A percentile compares a stretch with the other conserved stretches of the same genome.
phyloP scores from a whole-genome alignment of 345 rosid genomes.

The Dovyalis caffra region DNA sequence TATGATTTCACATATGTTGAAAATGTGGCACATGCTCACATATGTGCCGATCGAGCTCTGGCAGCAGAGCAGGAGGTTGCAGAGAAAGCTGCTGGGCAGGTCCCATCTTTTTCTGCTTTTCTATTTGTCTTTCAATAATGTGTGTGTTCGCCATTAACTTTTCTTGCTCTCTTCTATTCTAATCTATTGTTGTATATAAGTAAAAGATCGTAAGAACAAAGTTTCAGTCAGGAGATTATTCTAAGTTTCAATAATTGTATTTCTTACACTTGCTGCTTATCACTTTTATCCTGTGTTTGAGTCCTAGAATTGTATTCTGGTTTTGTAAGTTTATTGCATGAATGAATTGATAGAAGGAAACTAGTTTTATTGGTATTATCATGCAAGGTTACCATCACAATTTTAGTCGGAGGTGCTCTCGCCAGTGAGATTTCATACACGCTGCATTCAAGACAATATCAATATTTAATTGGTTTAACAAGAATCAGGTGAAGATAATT shows the following conservation, averaged over 20 bases:
- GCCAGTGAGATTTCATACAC: too few species aligned
- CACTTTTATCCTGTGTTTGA: too few species aligned
- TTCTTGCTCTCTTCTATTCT: too few species aligned
- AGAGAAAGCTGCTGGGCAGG: constrained; percentile 89
- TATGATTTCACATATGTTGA: constrained; percentile 88
- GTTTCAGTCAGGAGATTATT: too few species aligned
- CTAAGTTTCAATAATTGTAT: too few species aligned
- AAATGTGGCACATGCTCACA: constrained; percentile 93
- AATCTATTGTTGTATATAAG: too few species aligned
- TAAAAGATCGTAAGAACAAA: too few species aligned
- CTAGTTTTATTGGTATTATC: background rate
- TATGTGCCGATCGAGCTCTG: constrained; percentile 92
- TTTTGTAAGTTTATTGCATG: background rate
- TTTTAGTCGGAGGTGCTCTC: too few species aligned
- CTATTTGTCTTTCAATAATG: background rate
- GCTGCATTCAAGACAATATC: background rate
- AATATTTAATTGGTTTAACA: background rate
- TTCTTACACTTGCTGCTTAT: too few species aligned
- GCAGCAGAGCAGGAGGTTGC: constrained; percentile 72
- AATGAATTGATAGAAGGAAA: background rate
- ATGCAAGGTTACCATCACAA: too few species aligned
- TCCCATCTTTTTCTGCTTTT: constrained; percentile 27
- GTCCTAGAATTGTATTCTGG: too few species aligned
- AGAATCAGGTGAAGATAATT: background rate
- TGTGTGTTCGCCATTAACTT: too few species aligned